A percentile compares a stretch with the other conserved stretches of the same genome.
Conservation (phyloP, 2,329 filamentous ascomycete genomes). For the Xylariaceae sp. region DNA sequence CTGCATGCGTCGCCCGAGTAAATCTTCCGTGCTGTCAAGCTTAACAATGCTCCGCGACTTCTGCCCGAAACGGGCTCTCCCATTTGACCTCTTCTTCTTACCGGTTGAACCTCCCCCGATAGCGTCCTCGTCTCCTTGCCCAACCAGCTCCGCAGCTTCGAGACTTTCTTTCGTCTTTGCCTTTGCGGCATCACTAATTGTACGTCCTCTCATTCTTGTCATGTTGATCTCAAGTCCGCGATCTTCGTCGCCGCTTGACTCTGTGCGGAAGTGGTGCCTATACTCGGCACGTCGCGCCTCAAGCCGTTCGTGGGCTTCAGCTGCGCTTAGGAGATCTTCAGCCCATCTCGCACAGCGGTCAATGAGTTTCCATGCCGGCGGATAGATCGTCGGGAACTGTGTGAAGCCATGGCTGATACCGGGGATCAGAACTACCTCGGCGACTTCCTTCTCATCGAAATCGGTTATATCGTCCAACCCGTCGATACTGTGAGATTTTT, state of each 20-base stretch:
- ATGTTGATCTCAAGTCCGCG: slow-evolving; percentile 76
- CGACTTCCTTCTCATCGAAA: slow-evolving; percentile 70
- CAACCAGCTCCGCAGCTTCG: slow-evolving; percentile 18
- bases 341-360: slow-evolving; percentile 79
- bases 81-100: slow-evolving; percentile 23
- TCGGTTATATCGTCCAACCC: slow-evolving; percentile 43
- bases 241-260: slow-evolving; percentile 75
- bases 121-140: slow-evolving; percentile 6
- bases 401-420: slow-evolving; percentile 92
- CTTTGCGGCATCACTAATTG: slow-evolving; percentile 19
- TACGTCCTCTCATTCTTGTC: slow-evolving; percentile 38
- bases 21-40: slow-evolving; percentile 55
- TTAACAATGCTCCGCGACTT: slow-evolving; percentile 47
- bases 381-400: slow-evolving; percentile 84
- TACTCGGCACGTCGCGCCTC: slow-evolving; percentile 13
- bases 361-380: slow-evolving; percentile 86
- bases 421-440: slow-evolving; percentile 80
- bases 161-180: slow-evolving; percentile 7
- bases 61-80: slow-evolving; percentile 26
- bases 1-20: slow-evolving; percentile 55
- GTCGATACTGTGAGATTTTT: slow-evolving; percentile 51
- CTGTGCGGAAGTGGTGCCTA: slow-evolving; percentile 49
- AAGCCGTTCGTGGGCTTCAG: slow-evolving; percentile 38
- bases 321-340: slow-evolving; percentile 64
- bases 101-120: slow-evolving; percentile 12